A percentile compares a stretch with the other conserved stretches of the same genome.
These are phyloP conservation scores for Fusarium cicatricum DNA, from an alignment of 2,329 filamentous ascomycete species.

Conservation along the genomic window DNA sequence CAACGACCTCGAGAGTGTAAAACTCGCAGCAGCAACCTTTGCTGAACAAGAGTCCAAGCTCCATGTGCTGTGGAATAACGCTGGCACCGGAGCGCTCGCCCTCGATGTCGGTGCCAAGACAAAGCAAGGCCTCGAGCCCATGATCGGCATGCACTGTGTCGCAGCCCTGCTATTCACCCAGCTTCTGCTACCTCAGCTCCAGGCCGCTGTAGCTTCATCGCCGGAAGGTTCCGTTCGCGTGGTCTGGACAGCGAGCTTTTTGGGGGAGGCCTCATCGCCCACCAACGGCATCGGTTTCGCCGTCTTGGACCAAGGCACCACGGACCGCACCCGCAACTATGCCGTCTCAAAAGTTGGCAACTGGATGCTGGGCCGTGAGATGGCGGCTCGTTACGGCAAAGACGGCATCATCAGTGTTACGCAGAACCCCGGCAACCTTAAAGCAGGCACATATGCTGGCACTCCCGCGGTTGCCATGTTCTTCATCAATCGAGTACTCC, in stretches of 20 bases:
- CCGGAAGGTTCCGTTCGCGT: conserved; percentile 36
- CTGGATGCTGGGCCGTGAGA: conserved; percentile 45
- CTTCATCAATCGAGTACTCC: conserved; percentile 34
- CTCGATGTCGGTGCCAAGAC: conserved; percentile 8
- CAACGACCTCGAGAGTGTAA: conserved; percentile 51
- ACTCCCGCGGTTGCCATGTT: conserved; percentile 14
- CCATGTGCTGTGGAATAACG: conserved; percentile 55
- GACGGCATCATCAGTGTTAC: conserved; percentile 42
- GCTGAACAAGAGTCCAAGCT: conserved; percentile 48
- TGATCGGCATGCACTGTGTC: conserved; percentile 47
- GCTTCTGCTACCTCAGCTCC: conserved; percentile 44
- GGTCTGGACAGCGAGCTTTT: conserved; percentile 42
- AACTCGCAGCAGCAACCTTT: conserved; percentile 48
- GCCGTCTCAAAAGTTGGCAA: conserved; percentile 48
- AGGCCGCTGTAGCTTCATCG: conserved; percentile 18
- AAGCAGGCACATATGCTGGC: conserved; percentile 34
- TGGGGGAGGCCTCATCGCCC: conserved; percentile 34
- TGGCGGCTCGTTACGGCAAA: conserved; percentile 35
- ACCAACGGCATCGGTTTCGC: conserved; percentile 41
- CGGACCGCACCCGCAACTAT: conserved; percentile 41
- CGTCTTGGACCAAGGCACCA: conserved; percentile 24
- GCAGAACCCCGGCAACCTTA: conserved; percentile 49
- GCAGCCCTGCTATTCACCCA: conserved; percentile 46
- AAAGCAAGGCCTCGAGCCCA: conserved; percentile 44
- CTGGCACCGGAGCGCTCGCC: conserved; percentile 21